Base-by-base conservation (phyloP, 2,329 filamentous ascomycete species). In the Tolypocladium paradoxum region DNA sequence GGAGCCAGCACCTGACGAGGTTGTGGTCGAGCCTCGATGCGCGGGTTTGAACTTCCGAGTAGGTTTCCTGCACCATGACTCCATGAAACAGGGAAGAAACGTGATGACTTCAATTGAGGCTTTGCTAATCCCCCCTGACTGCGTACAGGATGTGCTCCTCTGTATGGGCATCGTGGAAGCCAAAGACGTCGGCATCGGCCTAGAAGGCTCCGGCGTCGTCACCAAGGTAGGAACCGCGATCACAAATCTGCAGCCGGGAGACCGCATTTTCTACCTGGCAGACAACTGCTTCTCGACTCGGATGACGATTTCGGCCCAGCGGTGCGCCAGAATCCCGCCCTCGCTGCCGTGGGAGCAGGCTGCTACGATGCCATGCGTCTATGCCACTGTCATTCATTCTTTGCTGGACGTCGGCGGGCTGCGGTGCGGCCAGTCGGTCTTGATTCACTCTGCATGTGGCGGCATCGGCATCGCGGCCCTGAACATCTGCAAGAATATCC, bases 321-420 rank as follows among this genome's bases (percentile, higher is more conserved):
- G 34, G 20, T 58, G 61, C 0, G 61, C 56, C 46, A 60, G 62
- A 8, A 70, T 76, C 8, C 69, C 70, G 0, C 62, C 63, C 6
- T 48, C 38, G 31, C 60, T 73, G 55, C 54, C 49, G 2, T 70
- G 70, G 20, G 63, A 64, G 8, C 59, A 63, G 2, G 71, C 65
- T 1, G 68, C 66, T 3, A 63, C 67, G 0, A 58, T 73, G 35
- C 68, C 69, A 0, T 53, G 65, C 1, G 61, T 64, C 1, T 72
- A 59, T 48, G 40, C 51, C 2, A 73, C 71, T 0, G 68, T 64
- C 0, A 61, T 66, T 8, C 38, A 57, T 11, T 31, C 54, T 0
- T 36, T 60, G 0, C 5, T 59, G 1, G 36, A 55, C n/a, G 6
- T 56, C 3, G 58, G 52, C 2, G 18, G 51, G 12, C 20, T 60